Base-by-base conservation (phyloP, 306 rosid species). In the Prunus mongolica region DNA sequence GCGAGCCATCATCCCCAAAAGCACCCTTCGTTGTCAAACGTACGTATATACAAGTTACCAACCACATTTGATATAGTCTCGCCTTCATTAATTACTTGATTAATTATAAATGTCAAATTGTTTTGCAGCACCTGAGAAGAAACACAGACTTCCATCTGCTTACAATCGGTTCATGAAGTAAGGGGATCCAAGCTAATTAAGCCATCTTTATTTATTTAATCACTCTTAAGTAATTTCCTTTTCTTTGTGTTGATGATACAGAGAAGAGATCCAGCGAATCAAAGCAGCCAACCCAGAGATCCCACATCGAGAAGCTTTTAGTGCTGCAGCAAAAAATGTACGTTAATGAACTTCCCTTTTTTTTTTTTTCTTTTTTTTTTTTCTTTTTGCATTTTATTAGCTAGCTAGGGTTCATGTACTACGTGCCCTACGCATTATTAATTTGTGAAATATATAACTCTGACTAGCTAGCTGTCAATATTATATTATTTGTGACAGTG, bases 91-190 rank as follows among this genome's bases (percentile, higher is more conserved):
- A 38, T 38, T 38, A 38, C 44, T 38, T 38, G 44, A 38, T 38
- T 38, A 38, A 7, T 38, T 6, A 38, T 38, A 38, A 38, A 7
- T 1, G 0, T 38, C 44, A 38, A 38, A 38, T 1, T n/a, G 27
- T 76, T 34, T 76, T 83, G 56, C 83, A 95, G 99, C 99, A 51
- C 99, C 99, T 70, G 99, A 95, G 96, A 95, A 95, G 85, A 95
- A 92, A 74, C 99, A 95, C 77, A 86, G 98, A 46, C 93, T 95
- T 13, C 99, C 99, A 45, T 95, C 99, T 72, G 98, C 99, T 49
- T 95, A 92, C 87, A 95, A 95, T 69, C 93, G 99, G 71, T 95
- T 95, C 90, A 95, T 95, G 99, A 95, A 95, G 99, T 95, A 88
- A 89, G 90, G 50, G 70, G 66, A 73, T 60, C 19, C 56, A 67